A percentile compares a stretch with the other conserved stretches of the same genome.
Conservation (phyloP, 2,329 filamentous ascomycete genomes). For the Hysterium pulicare region DNA sequence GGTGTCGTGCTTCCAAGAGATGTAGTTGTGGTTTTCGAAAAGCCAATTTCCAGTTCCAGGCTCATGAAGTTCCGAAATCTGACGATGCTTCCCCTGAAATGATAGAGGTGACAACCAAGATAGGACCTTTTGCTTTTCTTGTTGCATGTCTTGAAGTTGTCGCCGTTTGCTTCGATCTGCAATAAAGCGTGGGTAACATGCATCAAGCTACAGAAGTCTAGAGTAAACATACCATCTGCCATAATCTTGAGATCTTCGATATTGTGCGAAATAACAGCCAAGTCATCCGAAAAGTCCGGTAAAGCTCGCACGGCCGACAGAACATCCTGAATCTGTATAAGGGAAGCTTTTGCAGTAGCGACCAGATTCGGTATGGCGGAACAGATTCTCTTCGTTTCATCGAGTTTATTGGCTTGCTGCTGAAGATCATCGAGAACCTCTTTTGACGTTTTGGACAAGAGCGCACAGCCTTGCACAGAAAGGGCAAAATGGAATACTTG, state of each 20-base stretch:
- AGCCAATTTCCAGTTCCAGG: too few species aligned
- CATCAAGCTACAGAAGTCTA: too few species aligned
- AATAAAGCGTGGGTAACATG: too few species aligned
- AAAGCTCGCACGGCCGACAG: neutral
- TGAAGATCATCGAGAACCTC: conserved; percentile 1
- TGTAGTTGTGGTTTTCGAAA: too few species aligned
- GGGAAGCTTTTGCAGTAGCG: neutral
- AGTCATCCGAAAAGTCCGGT: neutral
- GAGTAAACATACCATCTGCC: too few species aligned
- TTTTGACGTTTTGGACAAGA: conserved; percentile 4
- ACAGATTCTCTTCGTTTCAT: too few species aligned
- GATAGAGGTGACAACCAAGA: too few species aligned
- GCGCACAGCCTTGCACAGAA: conserved; percentile 4
- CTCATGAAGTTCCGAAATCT: too few species aligned
- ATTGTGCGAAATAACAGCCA: neutral
- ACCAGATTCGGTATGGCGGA: conserved; percentile 1
- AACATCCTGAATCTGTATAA: neutral
- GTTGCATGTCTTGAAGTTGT: too few species aligned
- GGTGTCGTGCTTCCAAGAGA: too few species aligned
- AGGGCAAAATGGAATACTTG: conserved; percentile 8
- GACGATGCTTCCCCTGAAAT: too few species aligned
- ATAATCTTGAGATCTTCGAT: neutral
- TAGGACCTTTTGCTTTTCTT: too few species aligned
- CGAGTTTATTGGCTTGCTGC: conserved; percentile 2
- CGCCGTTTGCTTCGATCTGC: conserved; percentile 1